These are phyloP conservation scores for Saitozyma podzolica DNA, from an alignment of 768 basidiomycete species.

Conservation along the genomic window DNA sequence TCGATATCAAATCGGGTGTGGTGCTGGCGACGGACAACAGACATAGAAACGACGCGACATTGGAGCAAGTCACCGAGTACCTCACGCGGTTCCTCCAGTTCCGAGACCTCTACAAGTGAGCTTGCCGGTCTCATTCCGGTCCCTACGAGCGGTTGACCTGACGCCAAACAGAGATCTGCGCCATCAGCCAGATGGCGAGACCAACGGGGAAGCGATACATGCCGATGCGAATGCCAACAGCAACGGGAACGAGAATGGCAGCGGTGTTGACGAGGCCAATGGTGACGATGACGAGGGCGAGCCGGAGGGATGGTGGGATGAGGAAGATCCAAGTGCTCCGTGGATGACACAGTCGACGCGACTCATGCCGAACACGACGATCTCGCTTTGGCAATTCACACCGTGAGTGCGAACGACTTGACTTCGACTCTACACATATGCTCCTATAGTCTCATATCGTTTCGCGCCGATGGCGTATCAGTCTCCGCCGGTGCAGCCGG, in stretches of 20 bases:
- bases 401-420: constrained; percentile 30
- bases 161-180: not conserved
- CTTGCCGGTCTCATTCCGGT: not conserved
- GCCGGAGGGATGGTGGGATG: constrained; percentile 44
- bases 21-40: constrained; percentile 87
- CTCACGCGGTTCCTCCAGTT: constrained; percentile 83
- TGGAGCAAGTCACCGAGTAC: constrained; percentile 87
- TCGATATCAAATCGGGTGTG: constrained; percentile 77
- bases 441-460: not conserved
- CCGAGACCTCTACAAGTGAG: constrained; percentile 78
- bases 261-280: constrained; percentile 12
- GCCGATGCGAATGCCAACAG: not conserved
- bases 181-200: not conserved
- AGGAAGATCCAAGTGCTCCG: constrained; percentile 39
- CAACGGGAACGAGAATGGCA: constrained; percentile 7
- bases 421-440: not conserved
- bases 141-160: not conserved
- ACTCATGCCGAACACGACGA: constrained; percentile 43
- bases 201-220: not conserved
- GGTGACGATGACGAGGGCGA: constrained; percentile 23
- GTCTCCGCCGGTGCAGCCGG: not conserved
- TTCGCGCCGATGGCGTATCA: too few species aligned
- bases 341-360: constrained; percentile 46
- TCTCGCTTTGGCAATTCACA: constrained; percentile 51
- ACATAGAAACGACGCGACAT: constrained; percentile 61